A percentile compares a stretch with the other conserved stretches of the same genome.
phyloP scores from a whole-genome alignment of 2,329 filamentous ascomycete genomes.

The Exophiala xenobiotica region DNA sequence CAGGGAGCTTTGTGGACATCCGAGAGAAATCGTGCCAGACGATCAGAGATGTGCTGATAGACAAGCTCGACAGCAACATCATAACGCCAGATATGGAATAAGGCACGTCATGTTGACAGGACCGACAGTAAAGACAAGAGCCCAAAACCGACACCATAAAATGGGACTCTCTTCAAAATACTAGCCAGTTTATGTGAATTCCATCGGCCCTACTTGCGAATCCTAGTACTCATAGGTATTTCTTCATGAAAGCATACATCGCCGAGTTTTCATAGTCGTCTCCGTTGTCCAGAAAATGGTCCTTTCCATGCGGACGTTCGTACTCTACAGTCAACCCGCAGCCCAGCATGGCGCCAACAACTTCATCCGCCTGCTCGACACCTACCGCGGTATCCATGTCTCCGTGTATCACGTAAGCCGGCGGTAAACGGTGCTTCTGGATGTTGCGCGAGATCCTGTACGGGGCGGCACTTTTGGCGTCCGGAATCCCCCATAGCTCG shows the following conservation, averaged over 20 bases:
- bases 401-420: conserved; percentile 3
- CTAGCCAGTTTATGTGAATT: too few species aligned
- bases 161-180: too few species aligned
- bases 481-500: background rate
- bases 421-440: background rate
- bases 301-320: conserved; percentile 2
- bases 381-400: conserved; percentile 5
- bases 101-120: background rate
- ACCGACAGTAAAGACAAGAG: too few species aligned
- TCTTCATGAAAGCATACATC: conserved; percentile 6
- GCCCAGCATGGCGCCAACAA: background rate
- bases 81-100: conserved; percentile 30
- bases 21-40: conserved; percentile 27
- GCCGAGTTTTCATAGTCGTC: background rate
- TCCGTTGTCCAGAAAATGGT: conserved; percentile 4
- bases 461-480: background rate
- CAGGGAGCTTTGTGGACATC: conserved; percentile 29
- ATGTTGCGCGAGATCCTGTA: conserved; percentile 3
- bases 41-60: conserved; percentile 29
- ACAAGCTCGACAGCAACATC: conserved; percentile 26
- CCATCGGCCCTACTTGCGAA: too few species aligned
- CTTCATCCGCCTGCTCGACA: conserved; percentile 7
- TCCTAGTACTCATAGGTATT: conserved; percentile 4
- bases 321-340: background rate
- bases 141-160: too few species aligned